Base-by-base conservation (phyloP, 2,329 filamentous ascomycete genomes). In the Hymenoscyphus salicellus region DNA sequence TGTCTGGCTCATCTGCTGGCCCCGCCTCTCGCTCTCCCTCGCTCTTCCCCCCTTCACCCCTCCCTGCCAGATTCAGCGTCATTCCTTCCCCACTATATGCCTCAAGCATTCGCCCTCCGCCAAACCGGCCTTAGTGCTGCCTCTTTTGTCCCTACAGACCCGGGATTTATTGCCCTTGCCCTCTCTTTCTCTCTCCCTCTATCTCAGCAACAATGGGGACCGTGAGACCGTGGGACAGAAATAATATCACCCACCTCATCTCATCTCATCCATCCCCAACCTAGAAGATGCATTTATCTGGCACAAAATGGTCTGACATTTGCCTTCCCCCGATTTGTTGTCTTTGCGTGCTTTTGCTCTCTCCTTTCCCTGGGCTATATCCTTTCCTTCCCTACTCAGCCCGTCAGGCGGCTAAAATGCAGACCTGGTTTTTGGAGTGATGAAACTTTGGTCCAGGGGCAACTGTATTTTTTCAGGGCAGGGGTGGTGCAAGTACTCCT, bases 261-360 rank as follows among this genome's bases (percentile, higher is more conserved):
- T 46, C 43, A 49, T 49, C 43, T 10, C 17, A 5, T 8, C 43
- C 20, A 49, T 23, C 4, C 43, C 43, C 10, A 23, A 49, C 43
- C 43, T 20, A 23, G 46, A 52, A 52, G 46, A 52, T 52, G 46
- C 46, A 23, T 52, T 52, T 52, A 52, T 52, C 46, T 52, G 46
- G 46, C 46, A 52, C 46, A 14, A 52, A 52, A 52, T 52, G 46
- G 46, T 52, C 46, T 52, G 46, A 52, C 20, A 28, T 14, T 26
- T 52, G 14, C 20, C 46, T 26, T 26, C 46, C 46, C 46, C 46
- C 46, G 20, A 52, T 52, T 52, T 26, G 46, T 52, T 52, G 46
- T 52, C 46, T 26, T 11, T 52, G 20, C 14, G 14, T 14, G 11
- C 14, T 26, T 14, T 26, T 26, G 28, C 6, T 52, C 14, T 23